Evolutionary conservation across 495 filamentous ascomycete species (phyloP).

Genomic region (Penicillium daleae): DNA sequence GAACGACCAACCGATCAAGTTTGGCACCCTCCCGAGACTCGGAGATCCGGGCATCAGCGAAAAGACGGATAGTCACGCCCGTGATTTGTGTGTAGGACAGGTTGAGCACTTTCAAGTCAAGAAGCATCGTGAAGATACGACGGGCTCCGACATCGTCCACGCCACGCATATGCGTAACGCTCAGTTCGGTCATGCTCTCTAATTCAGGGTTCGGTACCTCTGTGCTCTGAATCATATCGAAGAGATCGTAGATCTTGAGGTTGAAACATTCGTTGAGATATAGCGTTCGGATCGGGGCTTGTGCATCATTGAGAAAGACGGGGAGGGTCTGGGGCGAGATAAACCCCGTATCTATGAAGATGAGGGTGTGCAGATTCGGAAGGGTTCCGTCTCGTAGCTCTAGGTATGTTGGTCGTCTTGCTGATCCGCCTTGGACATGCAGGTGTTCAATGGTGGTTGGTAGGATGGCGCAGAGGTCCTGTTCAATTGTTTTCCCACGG

Average conservation of each 20-base stretch:
- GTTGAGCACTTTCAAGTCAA: slow-evolving; percentile 36
- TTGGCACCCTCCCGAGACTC: slow-evolving; percentile 11
- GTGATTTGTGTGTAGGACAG: slow-evolving; percentile 43
- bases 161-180: slow-evolving; percentile 27
- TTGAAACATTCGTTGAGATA: slow-evolving; percentile 36
- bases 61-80: slow-evolving; percentile 38
- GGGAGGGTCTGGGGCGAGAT: slow-evolving; percentile 20
- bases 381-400: slow-evolving; percentile 17
- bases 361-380: slow-evolving; percentile 37
- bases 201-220: slow-evolving; percentile 8
- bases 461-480: slow-evolving; percentile 22
- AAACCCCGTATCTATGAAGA: slow-evolving; percentile 37
- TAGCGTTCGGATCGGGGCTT: slow-evolving; percentile 34
- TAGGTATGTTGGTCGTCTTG: slow-evolving; percentile 1
- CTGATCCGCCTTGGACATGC: slow-evolving; percentile 33
- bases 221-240: slow-evolving; percentile 11
- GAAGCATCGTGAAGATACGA: slow-evolving; percentile 22
- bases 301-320: slow-evolving; percentile 23
- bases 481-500: slow-evolving; percentile 28
- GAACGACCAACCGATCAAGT: slow-evolving; percentile 33
- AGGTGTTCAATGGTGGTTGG: slow-evolving; percentile 40
- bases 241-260: slow-evolving; percentile 13
- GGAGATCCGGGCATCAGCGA: slow-evolving; percentile 29
- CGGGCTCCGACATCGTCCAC: slow-evolving; percentile 29
- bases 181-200: slow-evolving; percentile 34